Percentiles rank a stretch among this genome's conserved stretches.
These are phyloP conservation scores for Cephaloascus fragrans DNA, from an alignment of 805 yeast genomes.

Conservation along the genomic window DNA sequence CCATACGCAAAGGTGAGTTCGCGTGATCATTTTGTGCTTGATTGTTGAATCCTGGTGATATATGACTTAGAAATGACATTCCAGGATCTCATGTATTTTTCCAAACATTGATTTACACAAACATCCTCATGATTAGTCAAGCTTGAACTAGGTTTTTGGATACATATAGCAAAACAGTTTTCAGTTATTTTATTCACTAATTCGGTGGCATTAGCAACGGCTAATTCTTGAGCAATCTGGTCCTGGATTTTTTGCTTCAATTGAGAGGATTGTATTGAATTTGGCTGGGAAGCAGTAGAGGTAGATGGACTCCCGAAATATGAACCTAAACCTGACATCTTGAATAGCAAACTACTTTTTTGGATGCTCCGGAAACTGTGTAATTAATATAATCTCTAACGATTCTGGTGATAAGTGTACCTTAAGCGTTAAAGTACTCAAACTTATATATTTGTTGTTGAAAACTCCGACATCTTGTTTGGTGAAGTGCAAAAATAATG, in stretches of 20 bases:
- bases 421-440: neutral
- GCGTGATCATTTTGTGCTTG: slow-evolving; percentile 6
- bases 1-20: too few relatives aligned
- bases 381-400: too few relatives aligned
- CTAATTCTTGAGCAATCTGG: slow-evolving; percentile 73
- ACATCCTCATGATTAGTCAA: slow-evolving; percentile 42
- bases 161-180: slow-evolving; percentile 79
- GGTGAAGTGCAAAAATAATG: too few relatives aligned
- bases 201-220: slow-evolving; percentile 86
- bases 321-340: neutral
- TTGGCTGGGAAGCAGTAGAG: neutral
- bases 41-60: slow-evolving; percentile 62
- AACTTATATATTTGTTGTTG: neutral
- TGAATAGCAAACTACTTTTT: too few relatives aligned
- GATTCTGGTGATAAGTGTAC: neutral
- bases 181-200: slow-evolving; percentile 77
- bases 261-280: slow-evolving; percentile 21
- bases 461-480: neutral
- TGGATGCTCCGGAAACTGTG: too few relatives aligned
- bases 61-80: slow-evolving; percentile 72
- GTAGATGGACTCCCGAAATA: neutral
- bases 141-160: slow-evolving; percentile 46
- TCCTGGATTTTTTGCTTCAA: slow-evolving; percentile 55
- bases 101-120: slow-evolving; percentile 72
- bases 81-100: slow-evolving; percentile 89